Evolutionary conservation across 768 basidiomycete genomes (phyloP).

Genomic region (Mycena amicta): DNA sequence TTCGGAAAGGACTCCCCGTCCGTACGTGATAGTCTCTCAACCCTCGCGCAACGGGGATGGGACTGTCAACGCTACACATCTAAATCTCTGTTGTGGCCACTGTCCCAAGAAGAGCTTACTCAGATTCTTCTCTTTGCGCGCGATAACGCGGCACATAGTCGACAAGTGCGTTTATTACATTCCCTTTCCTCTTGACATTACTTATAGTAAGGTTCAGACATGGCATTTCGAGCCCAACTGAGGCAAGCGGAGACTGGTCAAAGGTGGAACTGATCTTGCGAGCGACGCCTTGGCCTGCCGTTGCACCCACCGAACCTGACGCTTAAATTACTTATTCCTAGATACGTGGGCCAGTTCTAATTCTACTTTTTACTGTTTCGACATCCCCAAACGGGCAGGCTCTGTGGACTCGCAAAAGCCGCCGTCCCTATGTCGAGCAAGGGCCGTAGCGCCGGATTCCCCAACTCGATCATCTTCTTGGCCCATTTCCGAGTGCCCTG

Average conservation of each 20-base stretch:
- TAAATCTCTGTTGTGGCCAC: slow-evolving; percentile 6
- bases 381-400: too few relatives aligned
- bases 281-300: too few relatives aligned
- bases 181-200: slow-evolving; percentile 27
- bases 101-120: slow-evolving; percentile 8
- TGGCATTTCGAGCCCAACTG: background rate
- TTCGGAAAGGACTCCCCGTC: slow-evolving; percentile 14
- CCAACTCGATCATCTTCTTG: too few relatives aligned
- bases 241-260: background rate
- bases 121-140: slow-evolving; percentile 13
- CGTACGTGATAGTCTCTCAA: slow-evolving; percentile 8
- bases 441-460: too few relatives aligned
- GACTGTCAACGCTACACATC: background rate
- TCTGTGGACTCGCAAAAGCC: too few relatives aligned
- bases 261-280: background rate
- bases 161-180: slow-evolving; percentile 16
- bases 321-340: too few relatives aligned
- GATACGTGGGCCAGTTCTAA: too few relatives aligned
- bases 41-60: background rate
- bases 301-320: too few relatives aligned
- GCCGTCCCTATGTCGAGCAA: background rate
- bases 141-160: slow-evolving; percentile 4
- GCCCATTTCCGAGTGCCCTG: background rate
- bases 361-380: too few relatives aligned
- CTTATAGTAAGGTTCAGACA: slow-evolving; percentile 19